Evolutionary conservation across 345 rosid species (phyloP).

Genomic region (Citrus inodora): DNA sequence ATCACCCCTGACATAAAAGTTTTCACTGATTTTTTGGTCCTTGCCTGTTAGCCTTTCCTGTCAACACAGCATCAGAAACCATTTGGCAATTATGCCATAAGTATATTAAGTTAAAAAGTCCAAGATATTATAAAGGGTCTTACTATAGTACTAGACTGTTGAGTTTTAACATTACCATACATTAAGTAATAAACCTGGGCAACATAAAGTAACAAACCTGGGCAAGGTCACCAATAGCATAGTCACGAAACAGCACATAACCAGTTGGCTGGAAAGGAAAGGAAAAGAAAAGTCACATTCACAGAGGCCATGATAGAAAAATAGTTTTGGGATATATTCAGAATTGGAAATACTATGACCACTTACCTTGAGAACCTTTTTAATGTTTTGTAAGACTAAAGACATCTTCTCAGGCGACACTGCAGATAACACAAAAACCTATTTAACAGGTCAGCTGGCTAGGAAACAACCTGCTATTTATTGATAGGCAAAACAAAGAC

Average conservation of each 20-base stretch:
- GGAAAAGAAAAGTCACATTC: conserved; percentile 3
- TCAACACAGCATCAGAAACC: conserved; percentile 14
- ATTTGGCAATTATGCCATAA: neutral
- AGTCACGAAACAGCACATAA: conserved; percentile 76
- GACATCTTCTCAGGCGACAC: conserved; percentile 95
- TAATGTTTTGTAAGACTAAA: conserved; percentile 63
- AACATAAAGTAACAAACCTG: conserved; percentile 52
- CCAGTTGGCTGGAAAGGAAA: conserved; percentile 64
- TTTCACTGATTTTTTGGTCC: conserved; percentile 84
- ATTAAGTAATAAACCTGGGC: conserved; percentile 58
- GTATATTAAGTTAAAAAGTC: neutral
- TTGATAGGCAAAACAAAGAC: neutral
- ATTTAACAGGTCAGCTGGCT: conserved; percentile 56
- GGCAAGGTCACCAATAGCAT: conserved; percentile 89
- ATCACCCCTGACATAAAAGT: conserved; percentile 90
- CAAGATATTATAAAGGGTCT: neutral
- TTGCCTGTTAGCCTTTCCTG: conserved; percentile 87
- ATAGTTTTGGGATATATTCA: neutral
- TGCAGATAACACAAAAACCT: conserved; percentile 93
- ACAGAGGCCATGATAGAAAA: neutral
- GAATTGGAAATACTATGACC: neutral
- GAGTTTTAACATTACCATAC: neutral
- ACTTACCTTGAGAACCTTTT: conserved; percentile 69
- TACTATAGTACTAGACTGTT: neutral
- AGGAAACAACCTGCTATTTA: neutral